Evolutionary conservation across 2,329 filamentous ascomycete genomes (phyloP).

Genomic region (Penicillium sp.): DNA sequence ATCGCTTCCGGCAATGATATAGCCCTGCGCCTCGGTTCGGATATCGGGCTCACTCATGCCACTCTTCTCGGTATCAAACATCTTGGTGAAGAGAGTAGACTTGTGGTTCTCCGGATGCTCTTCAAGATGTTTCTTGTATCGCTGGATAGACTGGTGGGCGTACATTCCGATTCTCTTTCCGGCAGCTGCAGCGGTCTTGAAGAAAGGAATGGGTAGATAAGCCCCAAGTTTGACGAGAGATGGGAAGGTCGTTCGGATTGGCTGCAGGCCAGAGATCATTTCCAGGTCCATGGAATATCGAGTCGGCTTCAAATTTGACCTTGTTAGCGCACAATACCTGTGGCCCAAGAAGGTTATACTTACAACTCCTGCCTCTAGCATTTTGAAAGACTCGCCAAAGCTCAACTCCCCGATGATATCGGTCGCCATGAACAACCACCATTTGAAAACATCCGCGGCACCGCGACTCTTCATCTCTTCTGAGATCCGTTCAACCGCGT

Average conservation of each 20-base stretch:
- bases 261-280: constrained; percentile 16
- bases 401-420: constrained; percentile 59
- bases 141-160: constrained; percentile 28
- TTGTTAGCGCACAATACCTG: background rate
- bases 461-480: constrained; percentile 48
- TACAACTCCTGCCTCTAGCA: constrained; percentile 57
- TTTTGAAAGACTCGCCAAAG: constrained; percentile 61
- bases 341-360: background rate
- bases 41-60: constrained; percentile 42
- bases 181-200: constrained; percentile 23
- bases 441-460: constrained; percentile 55
- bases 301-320: constrained; percentile 42
- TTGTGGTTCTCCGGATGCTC: constrained; percentile 21
- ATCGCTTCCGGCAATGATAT: constrained; percentile 58
- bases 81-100: constrained; percentile 34
- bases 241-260: constrained; percentile 32
- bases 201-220: constrained; percentile 28
- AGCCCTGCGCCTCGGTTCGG: constrained; percentile 44
- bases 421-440: constrained; percentile 59
- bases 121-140: constrained; percentile 26
- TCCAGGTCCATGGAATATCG: constrained; percentile 48
- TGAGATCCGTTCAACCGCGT: constrained; percentile 50
- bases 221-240: constrained; percentile 21
- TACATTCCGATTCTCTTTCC: constrained; percentile 28
- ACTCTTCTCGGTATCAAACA: constrained; percentile 28